Conservation (phyloP, 2,329 filamentous ascomycete genomes). For the Penicillium paneum region DNA sequence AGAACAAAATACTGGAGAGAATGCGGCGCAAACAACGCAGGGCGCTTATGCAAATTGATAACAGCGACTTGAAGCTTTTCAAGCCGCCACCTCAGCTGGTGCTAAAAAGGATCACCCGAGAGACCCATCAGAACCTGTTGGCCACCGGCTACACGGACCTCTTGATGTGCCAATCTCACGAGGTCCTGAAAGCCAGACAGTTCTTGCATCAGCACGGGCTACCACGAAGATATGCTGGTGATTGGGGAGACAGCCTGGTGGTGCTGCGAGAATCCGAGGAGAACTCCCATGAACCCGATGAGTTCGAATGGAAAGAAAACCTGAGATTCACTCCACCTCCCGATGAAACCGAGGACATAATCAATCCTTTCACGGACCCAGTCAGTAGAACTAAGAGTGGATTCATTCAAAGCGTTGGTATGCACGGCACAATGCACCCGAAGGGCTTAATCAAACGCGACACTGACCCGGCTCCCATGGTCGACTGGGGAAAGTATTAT, state of each 20-base stretch:
- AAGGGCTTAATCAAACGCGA: neutral
- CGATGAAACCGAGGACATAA: neutral
- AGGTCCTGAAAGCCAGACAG: slow-evolving; percentile 31
- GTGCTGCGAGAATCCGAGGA: slow-evolving; percentile 9
- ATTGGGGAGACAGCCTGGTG: slow-evolving; percentile 33
- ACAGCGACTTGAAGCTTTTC: slow-evolving; percentile 25
- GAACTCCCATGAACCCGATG: slow-evolving; percentile 6
- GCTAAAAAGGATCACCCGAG: slow-evolving; percentile 26
- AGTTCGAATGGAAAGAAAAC: slow-evolving; percentile 18
- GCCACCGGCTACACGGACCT: slow-evolving; percentile 20
- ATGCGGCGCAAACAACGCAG: slow-evolving; percentile 38
- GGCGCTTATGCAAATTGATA: slow-evolving; percentile 33
- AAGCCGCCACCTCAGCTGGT: slow-evolving; percentile 28
- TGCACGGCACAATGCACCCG: neutral
- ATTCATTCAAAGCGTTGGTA: neutral
- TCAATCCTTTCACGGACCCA: neutral
- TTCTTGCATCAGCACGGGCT: slow-evolving; percentile 32
- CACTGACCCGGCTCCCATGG: neutral
- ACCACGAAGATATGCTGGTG: slow-evolving; percentile 29
- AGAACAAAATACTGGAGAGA: slow-evolving; percentile 27
- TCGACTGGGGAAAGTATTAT: slow-evolving; percentile 7
- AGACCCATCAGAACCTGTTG: slow-evolving; percentile 11
- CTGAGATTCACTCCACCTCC: slow-evolving; percentile 1
- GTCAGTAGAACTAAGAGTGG: neutral
- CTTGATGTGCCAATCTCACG: slow-evolving; percentile 28